Conservation (phyloP, 495 filamentous ascomycete genomes). For the Aspergillus leporis region DNA sequence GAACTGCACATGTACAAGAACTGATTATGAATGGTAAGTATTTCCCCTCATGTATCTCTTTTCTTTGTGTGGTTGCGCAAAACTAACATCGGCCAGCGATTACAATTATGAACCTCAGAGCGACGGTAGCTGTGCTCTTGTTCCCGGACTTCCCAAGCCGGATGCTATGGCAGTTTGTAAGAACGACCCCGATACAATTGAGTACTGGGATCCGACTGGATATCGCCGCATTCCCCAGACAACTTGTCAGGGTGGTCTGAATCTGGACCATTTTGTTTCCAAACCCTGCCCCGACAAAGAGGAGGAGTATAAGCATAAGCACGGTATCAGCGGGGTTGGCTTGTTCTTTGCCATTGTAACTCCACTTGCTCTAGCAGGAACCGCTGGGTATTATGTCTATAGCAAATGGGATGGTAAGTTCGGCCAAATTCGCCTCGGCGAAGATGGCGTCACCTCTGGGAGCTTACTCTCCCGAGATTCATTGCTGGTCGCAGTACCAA, state of each 20-base stretch:
- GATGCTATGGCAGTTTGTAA: constrained; percentile 66
- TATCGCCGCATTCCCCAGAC: constrained; percentile 90
- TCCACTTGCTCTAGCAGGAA: constrained; percentile 67
- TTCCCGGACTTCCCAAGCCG: constrained; percentile 65
- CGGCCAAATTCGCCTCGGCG: constrained; percentile 82
- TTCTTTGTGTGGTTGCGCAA: background rate
- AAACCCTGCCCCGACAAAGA: constrained; percentile 73
- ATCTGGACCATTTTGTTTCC: constrained; percentile 62
- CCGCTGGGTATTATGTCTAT: constrained; percentile 83
- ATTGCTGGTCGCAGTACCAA: constrained; percentile 72
- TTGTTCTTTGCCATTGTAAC: constrained; percentile 84
- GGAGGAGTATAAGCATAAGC: constrained; percentile 70
- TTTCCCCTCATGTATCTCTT: background rate
- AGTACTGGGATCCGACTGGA: constrained; percentile 81
- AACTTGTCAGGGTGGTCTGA: constrained; percentile 74
- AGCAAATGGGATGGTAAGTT: constrained; percentile 86
- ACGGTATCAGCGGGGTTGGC: constrained; percentile 68
- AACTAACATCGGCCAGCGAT: constrained; percentile 56
- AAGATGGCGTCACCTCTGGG: constrained; percentile 42
- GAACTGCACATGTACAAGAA: constrained; percentile 79
- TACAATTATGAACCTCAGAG: constrained; percentile 84
- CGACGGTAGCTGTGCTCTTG: constrained; percentile 74
- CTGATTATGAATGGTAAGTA: constrained; percentile 92
- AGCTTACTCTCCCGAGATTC: constrained; percentile 62
- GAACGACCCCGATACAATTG: constrained; percentile 60